Base-by-base conservation (phyloP, 805 yeast species). In the Pichia cephalocereana region DNA sequence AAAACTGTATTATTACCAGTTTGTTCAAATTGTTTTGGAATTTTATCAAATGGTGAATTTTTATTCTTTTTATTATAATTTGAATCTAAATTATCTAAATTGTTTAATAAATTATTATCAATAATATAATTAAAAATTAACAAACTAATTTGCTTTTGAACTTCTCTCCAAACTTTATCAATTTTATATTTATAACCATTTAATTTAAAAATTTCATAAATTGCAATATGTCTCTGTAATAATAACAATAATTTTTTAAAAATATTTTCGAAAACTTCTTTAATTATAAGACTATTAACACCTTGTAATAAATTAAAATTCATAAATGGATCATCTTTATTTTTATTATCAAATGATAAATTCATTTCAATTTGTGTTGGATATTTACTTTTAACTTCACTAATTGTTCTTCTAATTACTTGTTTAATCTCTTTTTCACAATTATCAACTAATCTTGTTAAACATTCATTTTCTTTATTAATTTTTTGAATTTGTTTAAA, bases 211-310 rank as follows among this genome's bases (percentile, higher is more conserved):
- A 84, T 74, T 52, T 82, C 89, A 51, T 69, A 69, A 6, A 88
- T 72, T 2, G 83, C 80, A 31, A 83, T 71, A 59, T 86, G 89
- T 26, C 77, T 75, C 65, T 86, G 93, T 18, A 87, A 64, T 6
- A 85, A 79, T 26, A 80, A 72, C 39, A 82, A 65, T 46, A 79
- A 63, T 60, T 79, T 81, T 30, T 78, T 69, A 57, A 84, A 88
- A n/a, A 87, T 70, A 9, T 79, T 71, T 63, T 85, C 79, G 53
- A 85, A 83, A 39, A 88, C 71, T 52, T 86, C 88, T 53, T 82
- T 79, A 32, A 89, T 65, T 0, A 86, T 72, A 0, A 74, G 62
- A 0, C 68, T 44, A 36, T 54, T 55, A 39, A 55, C 40, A 50
- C 80, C 83, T 50, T 74, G 72, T 46, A 69, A 57, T 9, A 69